These are phyloP conservation scores for Sarocladium oryzae DNA, from an alignment of 2,329 filamentous ascomycete species.

Conservation along the genomic window DNA sequence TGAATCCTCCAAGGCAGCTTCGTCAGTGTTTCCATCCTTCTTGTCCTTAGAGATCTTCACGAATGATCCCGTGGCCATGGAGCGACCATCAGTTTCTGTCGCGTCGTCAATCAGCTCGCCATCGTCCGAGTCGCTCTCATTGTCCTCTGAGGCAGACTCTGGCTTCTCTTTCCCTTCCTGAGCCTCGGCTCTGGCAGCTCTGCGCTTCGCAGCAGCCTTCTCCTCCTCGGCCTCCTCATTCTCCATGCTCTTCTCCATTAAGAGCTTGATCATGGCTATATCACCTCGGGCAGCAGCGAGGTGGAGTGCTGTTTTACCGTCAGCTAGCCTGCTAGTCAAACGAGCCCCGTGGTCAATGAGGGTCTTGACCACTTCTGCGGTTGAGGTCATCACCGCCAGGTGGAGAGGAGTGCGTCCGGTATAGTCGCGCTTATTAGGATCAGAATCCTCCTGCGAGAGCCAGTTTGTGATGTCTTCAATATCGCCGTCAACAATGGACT, in stretches of 20 bases:
- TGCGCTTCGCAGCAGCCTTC: slow-evolving; percentile 33
- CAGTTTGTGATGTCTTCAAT: slow-evolving; percentile 64
- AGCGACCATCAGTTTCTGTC: slow-evolving; percentile 44
- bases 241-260: slow-evolving; percentile 66
- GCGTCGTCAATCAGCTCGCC: slow-evolving; percentile 39
- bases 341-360: slow-evolving; percentile 68
- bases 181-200: slow-evolving; percentile 21
- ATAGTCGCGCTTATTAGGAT: slow-evolving; percentile 69
- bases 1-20: slow-evolving; percentile 44
- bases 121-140: slow-evolving; percentile 27
- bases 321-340: slow-evolving; percentile 66
- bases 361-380: slow-evolving; percentile 60
- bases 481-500: slow-evolving; percentile 73
- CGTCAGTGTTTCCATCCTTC: slow-evolving; percentile 16
- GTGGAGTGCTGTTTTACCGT: slow-evolving; percentile 78
- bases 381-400: slow-evolving; percentile 63
- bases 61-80: slow-evolving; percentile 64
- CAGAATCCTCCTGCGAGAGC: slow-evolving; percentile 58
- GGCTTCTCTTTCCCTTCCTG: not conserved
- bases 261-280: slow-evolving; percentile 60
- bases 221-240: slow-evolving; percentile 66
- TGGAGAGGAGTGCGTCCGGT: slow-evolving; percentile 76
- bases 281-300: slow-evolving; percentile 67
- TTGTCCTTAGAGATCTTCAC: slow-evolving; percentile 53
- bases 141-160: not conserved